These are phyloP conservation scores for Roridomyces roridus DNA, from an alignment of 768 basidiomycete species.

Conservation along the genomic window DNA sequence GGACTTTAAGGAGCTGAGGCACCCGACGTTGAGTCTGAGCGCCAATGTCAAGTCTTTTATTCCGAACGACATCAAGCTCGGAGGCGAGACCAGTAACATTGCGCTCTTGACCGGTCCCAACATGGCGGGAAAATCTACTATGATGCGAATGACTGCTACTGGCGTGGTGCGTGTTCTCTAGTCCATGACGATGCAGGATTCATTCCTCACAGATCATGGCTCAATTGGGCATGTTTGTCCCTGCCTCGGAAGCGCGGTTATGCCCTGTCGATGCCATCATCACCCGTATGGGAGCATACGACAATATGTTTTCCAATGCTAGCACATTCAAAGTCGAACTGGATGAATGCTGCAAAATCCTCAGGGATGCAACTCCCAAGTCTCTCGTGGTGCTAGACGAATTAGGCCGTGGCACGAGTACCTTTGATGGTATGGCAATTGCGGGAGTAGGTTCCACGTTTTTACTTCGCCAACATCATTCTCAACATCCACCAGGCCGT, in stretches of 20 bases:
- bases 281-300: slow-evolving; percentile 98
- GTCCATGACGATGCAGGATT: not conserved
- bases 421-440: slow-evolving; percentile 99
- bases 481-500: slow-evolving; percentile 65
- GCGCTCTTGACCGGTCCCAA: slow-evolving; percentile 92
- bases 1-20: slow-evolving; percentile 89
- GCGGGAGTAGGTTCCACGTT: slow-evolving; percentile 71
- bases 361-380: slow-evolving; percentile 91
- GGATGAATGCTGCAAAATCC: slow-evolving; percentile 96
- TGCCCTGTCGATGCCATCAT: slow-evolving; percentile 91
- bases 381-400: slow-evolving; percentile 96
- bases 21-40: slow-evolving; percentile 82
- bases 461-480: not conserved
- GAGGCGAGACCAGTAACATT: slow-evolving; percentile 75
- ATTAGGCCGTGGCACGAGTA: slow-evolving; percentile 94
- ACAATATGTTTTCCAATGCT: slow-evolving; percentile 93
- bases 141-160: slow-evolving; percentile 95
- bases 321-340: slow-evolving; percentile 99
- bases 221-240: slow-evolving; percentile 94
- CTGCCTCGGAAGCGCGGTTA: slow-evolving; percentile 85
- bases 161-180: slow-evolving; percentile 67
- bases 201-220: slow-evolving; percentile 74
- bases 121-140: slow-evolving; percentile 91
- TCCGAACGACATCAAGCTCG: slow-evolving; percentile 90
- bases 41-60: slow-evolving; percentile 78